Evolutionary conservation across 2,329 filamentous ascomycete species (phyloP).

Genomic region (Plectosphaerella cucumerina): DNA sequence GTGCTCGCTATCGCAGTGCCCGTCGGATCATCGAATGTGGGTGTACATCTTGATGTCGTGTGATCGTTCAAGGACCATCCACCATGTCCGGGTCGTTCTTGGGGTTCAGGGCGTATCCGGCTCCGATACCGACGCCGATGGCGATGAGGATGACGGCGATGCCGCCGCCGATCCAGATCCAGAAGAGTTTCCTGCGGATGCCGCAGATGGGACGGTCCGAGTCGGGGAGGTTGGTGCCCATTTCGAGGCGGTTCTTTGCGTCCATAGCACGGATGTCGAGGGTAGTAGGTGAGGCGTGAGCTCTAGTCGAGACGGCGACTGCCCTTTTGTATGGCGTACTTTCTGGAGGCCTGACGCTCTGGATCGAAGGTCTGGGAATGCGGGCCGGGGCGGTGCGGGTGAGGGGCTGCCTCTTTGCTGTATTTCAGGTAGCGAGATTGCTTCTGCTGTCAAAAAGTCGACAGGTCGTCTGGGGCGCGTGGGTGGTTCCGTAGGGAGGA

Average conservation of each 20-base stretch:
- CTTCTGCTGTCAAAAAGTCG: background rate
- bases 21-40: too few species aligned
- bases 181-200: conserved; percentile 4
- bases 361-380: background rate
- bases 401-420: background rate
- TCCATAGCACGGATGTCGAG: background rate
- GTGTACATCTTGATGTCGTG: too few species aligned
- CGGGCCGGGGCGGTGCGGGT: background rate
- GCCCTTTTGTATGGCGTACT: too few species aligned
- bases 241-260: background rate
- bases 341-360: too few species aligned
- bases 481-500: too few species aligned
- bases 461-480: background rate
- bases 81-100: background rate
- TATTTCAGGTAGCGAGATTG: background rate
- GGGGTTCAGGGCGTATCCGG: conserved; percentile 2
- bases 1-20: too few species aligned
- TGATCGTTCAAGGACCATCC: background rate
- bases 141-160: background rate
- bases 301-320: too few species aligned
- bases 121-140: conserved; percentile 1
- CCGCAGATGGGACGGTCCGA: background rate
- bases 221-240: background rate
- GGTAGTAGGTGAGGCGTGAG: too few species aligned
- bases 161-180: conserved; percentile 1